phyloP scores from a whole-genome alignment of 331 rosid genomes.

The Erythrophleum ivorense region DNA sequence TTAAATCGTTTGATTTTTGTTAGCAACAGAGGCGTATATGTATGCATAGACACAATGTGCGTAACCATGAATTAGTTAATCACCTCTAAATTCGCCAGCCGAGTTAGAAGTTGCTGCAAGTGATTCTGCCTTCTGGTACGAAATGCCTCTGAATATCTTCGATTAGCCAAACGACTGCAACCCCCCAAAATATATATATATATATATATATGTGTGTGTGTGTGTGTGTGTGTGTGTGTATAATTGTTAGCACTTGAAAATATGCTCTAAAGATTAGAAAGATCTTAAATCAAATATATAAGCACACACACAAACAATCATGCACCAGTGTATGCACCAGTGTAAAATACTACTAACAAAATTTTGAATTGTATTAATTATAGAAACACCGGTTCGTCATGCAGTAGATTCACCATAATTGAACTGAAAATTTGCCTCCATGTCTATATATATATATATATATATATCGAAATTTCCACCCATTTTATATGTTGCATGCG shows the following conservation, averaged over 20 bases:
- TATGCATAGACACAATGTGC: too few species aligned
- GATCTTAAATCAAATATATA: not conserved
- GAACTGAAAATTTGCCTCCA: not conserved
- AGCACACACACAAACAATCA: not conserved
- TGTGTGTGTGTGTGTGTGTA: too few species aligned
- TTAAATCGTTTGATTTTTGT: not conserved
- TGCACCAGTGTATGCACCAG: too few species aligned
- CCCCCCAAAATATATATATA: not conserved
- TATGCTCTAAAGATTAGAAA: too few species aligned
- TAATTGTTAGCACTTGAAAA: too few species aligned
- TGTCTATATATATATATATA: not conserved
- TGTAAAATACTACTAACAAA: not conserved
- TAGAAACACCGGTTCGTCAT: not conserved
- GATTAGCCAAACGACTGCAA: conserved; percentile 15
- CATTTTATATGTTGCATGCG: too few species aligned
- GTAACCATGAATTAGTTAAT: not conserved
- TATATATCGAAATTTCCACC: too few species aligned
- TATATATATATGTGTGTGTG: too few species aligned
- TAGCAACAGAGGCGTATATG: not conserved
- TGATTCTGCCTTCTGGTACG: not conserved
- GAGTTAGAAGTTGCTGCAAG: not conserved
- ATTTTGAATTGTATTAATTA: not conserved
- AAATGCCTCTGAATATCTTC: not conserved
- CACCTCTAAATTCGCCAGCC: not conserved
- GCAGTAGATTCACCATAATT: not conserved